Evolutionary conservation across 192 early-diverging fungal genomes (phyloP).

Genomic region (Backusella liffmaniae): DNA sequence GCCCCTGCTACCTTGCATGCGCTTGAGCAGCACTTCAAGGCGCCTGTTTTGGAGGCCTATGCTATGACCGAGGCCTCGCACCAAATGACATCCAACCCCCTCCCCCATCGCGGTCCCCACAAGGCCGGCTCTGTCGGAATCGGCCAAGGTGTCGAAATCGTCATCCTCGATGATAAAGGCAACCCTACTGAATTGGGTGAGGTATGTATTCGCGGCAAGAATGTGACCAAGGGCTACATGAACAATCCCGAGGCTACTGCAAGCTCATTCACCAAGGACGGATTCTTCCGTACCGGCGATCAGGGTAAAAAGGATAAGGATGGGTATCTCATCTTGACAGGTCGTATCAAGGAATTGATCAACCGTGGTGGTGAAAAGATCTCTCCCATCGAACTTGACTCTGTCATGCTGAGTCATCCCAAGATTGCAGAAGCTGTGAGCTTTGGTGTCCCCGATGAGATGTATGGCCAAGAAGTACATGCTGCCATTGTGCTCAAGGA

Average conservation of each 20-base stretch:
- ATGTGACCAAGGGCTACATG: slow-evolving; percentile 77
- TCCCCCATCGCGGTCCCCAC: slow-evolving; percentile 51
- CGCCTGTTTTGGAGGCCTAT: slow-evolving; percentile 80
- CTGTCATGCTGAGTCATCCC: slow-evolving; percentile 64
- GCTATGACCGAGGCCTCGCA: slow-evolving; percentile 90
- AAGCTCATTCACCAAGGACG: slow-evolving; percentile 57
- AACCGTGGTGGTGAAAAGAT: slow-evolving; percentile 92
- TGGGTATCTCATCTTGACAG: slow-evolving; percentile 77
- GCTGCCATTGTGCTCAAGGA: slow-evolving; percentile 64
- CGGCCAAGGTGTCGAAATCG: slow-evolving; percentile 72
- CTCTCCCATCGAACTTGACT: slow-evolving; percentile 84
- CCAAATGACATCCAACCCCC: slow-evolving; percentile 82
- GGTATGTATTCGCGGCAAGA: slow-evolving; percentile 80
- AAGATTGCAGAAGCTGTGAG: slow-evolving; percentile 71
- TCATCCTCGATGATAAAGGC: slow-evolving; percentile 64
- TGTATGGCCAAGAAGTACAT: slow-evolving; percentile 84
- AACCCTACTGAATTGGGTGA: slow-evolving; percentile 61
- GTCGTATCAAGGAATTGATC: slow-evolving; percentile 88
- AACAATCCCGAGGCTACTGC: slow-evolving; percentile 69
- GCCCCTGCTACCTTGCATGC: slow-evolving; percentile 66
- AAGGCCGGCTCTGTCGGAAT: slow-evolving; percentile 81
- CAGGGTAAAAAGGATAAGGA: slow-evolving; percentile 78
- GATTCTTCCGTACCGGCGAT: slow-evolving; percentile 85
- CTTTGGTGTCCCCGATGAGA: slow-evolving; percentile 73
- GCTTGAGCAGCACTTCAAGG: slow-evolving; percentile 62